phyloP scores from a whole-genome alignment of 257 asterid species.

The Fraxinus anomala region DNA sequence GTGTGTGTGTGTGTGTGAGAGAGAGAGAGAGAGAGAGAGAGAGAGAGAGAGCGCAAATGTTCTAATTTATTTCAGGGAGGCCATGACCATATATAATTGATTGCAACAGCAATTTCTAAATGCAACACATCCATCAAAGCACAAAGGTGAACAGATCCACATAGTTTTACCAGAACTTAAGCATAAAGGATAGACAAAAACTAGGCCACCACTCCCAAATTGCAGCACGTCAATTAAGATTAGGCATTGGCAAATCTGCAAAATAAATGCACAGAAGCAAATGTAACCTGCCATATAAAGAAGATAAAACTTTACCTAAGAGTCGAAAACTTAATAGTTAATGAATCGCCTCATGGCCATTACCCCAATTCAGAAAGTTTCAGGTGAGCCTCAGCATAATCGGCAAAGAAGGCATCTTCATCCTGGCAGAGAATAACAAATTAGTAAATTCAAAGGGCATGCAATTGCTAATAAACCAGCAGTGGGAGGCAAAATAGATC shows the following conservation, averaged over 20 bases:
- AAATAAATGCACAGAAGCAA: neutral
- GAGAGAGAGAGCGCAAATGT: neutral
- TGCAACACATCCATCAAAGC: conserved; percentile 27
- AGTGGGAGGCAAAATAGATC: neutral
- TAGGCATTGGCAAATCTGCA: conserved; percentile 68
- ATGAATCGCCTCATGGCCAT: conserved; percentile 1
- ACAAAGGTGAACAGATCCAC: conserved; percentile 15
- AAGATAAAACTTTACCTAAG: neutral
- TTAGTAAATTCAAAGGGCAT: neutral
- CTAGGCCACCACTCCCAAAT: conserved; percentile 20
- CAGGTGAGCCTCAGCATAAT: conserved; percentile 74
- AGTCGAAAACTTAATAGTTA: neutral
- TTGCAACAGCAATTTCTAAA: conserved; percentile 23
- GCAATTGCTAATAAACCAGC: neutral
- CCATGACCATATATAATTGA: conserved; percentile 26
- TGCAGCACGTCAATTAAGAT: conserved; percentile 10
- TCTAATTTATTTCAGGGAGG: conserved; percentile 22
- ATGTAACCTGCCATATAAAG: neutral
- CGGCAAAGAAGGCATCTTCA: conserved; percentile 84
- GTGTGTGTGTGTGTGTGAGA: too few relatives aligned
- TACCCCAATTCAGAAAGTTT: conserved; percentile 88
- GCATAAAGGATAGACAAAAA: conserved; percentile 19
- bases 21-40: too few relatives aligned
- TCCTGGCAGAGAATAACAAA: conserved; percentile 40
- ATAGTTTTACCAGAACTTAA: conserved; percentile 11